These are phyloP conservation scores for Coleophoma crateriformis DNA, from an alignment of 2,329 filamentous ascomycete genomes.

Conservation along the genomic window DNA sequence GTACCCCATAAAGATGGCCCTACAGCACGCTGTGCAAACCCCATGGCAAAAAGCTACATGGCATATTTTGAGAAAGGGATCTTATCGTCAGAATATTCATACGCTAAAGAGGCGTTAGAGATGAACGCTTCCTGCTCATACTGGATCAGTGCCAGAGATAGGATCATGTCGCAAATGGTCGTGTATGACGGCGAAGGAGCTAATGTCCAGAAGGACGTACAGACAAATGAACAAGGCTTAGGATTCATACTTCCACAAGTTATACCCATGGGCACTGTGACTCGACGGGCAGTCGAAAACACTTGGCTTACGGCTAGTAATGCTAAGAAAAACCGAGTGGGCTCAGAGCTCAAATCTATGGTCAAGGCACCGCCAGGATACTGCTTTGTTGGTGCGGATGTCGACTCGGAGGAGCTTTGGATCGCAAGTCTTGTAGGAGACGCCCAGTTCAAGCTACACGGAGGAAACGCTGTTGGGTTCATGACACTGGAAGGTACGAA, in stretches of 20 bases:
- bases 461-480: constrained; percentile 95
- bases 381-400: constrained; percentile 91
- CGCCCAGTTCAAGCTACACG: constrained; percentile 89
- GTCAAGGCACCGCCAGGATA: constrained; percentile 87
- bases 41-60: constrained; percentile 87
- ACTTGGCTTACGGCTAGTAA: constrained; percentile 98
- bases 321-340: constrained; percentile 91
- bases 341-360: constrained; percentile 96
- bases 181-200: constrained; percentile 69
- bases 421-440: constrained; percentile 94
- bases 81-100: constrained; percentile 78
- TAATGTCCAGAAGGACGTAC: constrained; percentile 12
- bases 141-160: constrained; percentile 93
- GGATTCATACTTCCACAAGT: constrained; percentile 93
- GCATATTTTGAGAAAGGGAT: constrained; percentile 86
- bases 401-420: constrained; percentile 97
- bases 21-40: constrained; percentile 74
- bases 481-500: constrained; percentile 99
- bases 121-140: constrained; percentile 99
- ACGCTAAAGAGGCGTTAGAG: constrained; percentile 90
- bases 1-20: constrained; percentile 95
- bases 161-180: constrained; percentile 93
- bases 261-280: constrained; percentile 98
- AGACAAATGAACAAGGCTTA: constrained; percentile 18
- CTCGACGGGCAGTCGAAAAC: constrained; percentile 88